Conservation (phyloP, 2,329 filamentous ascomycete species). For the Magnaporthiopsis incrustans region DNA sequence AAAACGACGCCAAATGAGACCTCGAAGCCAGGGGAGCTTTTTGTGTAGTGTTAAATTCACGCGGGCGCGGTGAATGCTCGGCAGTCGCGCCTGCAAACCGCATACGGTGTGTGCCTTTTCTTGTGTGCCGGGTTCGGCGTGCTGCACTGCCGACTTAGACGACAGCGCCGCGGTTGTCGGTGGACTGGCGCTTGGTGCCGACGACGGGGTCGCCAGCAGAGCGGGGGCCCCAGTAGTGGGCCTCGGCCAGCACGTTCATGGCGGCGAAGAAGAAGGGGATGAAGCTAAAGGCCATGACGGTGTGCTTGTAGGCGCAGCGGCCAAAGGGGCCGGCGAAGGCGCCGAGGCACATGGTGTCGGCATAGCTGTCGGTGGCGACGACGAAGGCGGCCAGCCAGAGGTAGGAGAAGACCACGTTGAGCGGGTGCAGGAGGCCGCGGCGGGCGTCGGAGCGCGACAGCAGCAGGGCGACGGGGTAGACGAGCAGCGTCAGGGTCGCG, state of each 20-base stretch:
- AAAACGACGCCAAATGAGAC: no score
- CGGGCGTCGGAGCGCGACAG: neutral
- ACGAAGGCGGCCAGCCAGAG: slow-evolving; percentile 7
- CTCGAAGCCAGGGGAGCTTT: no score
- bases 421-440: slow-evolving; percentile 6
- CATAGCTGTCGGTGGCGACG: slow-evolving; percentile 2
- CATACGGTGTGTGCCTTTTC: no score
- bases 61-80: no score
- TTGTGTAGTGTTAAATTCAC: no score
- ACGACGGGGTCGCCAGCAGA: neutral
- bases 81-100: no score
- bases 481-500: slow-evolving; percentile 3
- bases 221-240: neutral
- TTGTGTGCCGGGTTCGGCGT: no score
- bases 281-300: slow-evolving; percentile 7
- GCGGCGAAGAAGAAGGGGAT: slow-evolving; percentile 6
- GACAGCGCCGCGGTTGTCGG: neutral
- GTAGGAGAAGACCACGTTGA: slow-evolving; percentile 8
- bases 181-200: neutral
- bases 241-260: slow-evolving; percentile 1
- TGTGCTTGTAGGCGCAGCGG: slow-evolving; percentile 6
- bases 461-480: slow-evolving; percentile 6
- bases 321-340: neutral
- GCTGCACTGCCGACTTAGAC: neutral
- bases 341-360: neutral